Evolutionary conservation across 495 filamentous ascomycete species (phyloP).

Genomic region (Xylaria acuta): DNA sequence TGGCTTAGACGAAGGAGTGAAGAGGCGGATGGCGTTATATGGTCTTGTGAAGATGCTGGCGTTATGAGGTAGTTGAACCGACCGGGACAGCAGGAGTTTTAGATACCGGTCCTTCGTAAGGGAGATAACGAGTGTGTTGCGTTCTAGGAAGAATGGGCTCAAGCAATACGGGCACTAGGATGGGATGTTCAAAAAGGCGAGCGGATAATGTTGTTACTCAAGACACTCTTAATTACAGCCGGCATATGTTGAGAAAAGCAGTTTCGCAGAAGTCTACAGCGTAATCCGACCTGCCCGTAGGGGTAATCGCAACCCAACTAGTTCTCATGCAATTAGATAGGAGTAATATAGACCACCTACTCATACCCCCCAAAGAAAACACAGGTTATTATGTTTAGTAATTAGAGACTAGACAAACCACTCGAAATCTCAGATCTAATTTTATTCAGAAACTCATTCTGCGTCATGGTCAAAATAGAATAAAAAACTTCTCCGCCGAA

Average conservation of each 20-base stretch:
- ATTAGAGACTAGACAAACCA: background rate
- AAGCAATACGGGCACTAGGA: background rate
- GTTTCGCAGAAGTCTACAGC: background rate
- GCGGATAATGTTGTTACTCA: background rate
- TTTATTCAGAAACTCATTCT: background rate
- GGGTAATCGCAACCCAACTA: background rate
- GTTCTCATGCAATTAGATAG: background rate
- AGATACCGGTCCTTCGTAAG: slow-evolving; percentile 1
- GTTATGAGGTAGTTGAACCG: background rate
- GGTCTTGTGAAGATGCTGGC: background rate
- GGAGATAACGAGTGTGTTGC: background rate
- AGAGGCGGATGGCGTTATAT: background rate
- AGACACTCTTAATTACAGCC: too few relatives aligned
- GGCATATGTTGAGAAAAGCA: background rate
- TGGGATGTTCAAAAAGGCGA: background rate
- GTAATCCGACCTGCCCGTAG: background rate
- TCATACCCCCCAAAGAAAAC: background rate
- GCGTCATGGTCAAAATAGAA: background rate
- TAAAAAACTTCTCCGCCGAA: background rate
- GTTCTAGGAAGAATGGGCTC: background rate
- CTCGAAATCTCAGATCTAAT: background rate
- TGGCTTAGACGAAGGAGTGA: background rate
- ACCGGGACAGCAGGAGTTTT: background rate
- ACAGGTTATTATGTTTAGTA: background rate
- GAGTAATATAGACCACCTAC: background rate